Conservation (phyloP, 208 protist species). For the Sergeia podlipaevii region DNA sequence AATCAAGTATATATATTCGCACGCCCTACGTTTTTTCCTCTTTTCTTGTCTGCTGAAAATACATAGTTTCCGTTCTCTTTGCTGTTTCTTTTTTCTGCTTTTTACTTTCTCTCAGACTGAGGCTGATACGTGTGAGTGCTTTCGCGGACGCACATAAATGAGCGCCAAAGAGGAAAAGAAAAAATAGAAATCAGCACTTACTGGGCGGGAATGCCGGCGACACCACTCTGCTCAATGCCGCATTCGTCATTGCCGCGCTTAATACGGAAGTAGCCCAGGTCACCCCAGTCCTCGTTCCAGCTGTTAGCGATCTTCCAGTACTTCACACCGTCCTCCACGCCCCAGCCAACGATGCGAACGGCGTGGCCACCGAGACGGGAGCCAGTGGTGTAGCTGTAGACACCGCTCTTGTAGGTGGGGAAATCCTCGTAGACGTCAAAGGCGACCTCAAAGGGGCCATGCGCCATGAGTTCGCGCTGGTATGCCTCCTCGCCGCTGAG, state of each 20-base stretch:
- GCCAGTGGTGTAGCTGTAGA: constrained; percentile 84
- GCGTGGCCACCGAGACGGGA: constrained; percentile 75
- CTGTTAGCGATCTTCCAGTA: constrained; percentile 93
- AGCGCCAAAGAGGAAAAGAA: constrained; percentile 8
- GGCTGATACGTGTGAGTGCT: too few relatives aligned
- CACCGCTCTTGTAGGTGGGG: constrained; percentile 82
- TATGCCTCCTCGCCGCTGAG: constrained; percentile 57
- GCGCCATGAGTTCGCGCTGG: constrained; percentile 78
- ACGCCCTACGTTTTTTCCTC: too few relatives aligned
- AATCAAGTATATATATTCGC: too few relatives aligned
- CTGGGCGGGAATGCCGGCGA: constrained; percentile 33
- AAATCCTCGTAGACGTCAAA: constrained; percentile 92
- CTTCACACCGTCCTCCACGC: constrained; percentile 44
- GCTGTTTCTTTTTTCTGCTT: too few relatives aligned
- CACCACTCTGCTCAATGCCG: constrained; percentile 64
- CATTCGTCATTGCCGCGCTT: constrained; percentile 71
- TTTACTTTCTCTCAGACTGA: too few relatives aligned
- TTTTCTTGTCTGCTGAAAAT: too few relatives aligned
- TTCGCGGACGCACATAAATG: too few relatives aligned
- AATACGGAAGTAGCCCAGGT: constrained; percentile 86
- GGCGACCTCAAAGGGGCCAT: constrained; percentile 86
- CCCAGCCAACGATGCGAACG: constrained; percentile 87
- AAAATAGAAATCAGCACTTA: constrained; percentile 7
- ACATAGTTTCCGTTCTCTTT: too few relatives aligned
- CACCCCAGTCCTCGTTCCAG: constrained; percentile 87